Evolutionary conservation across 2,329 filamentous ascomycete genomes (phyloP).

Genomic region (Stachybotrys chlorohalonatus): DNA sequence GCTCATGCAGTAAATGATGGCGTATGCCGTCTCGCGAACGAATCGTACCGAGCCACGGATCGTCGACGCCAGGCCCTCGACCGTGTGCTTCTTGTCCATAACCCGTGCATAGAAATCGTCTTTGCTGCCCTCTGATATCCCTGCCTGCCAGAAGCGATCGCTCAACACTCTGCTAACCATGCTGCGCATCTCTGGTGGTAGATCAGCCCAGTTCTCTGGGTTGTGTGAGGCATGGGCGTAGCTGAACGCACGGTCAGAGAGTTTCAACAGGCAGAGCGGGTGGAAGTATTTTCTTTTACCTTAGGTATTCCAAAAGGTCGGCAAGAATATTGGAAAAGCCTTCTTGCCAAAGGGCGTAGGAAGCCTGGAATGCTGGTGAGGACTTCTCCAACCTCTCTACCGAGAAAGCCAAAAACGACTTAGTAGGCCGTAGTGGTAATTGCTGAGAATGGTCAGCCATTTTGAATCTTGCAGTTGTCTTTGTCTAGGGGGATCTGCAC

Average conservation of each 20-base stretch:
- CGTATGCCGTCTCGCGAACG: conserved; percentile 88
- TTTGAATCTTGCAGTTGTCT: not conserved
- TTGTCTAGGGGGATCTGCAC: conserved; percentile 24
- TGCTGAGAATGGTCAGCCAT: conserved; percentile 29
- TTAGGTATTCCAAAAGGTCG: conserved; percentile 74
- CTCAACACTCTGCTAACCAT: conserved; percentile 79
- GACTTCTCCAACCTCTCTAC: conserved; percentile 78
- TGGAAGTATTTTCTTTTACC: conserved; percentile 27
- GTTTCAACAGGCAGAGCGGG: not conserved
- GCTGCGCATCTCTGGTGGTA: conserved; percentile 65
- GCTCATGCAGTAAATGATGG: conserved; percentile 89
- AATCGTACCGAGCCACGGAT: conserved; percentile 83
- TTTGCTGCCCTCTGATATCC: conserved; percentile 89
- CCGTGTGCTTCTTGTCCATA: conserved; percentile 75
- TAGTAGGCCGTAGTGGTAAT: conserved; percentile 77
- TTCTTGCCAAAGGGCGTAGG: conserved; percentile 76
- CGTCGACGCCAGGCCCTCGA: conserved; percentile 90
- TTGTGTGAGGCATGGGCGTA: conserved; percentile 91
- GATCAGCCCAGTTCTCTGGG: conserved; percentile 68
- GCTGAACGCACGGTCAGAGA: conserved; percentile 27
- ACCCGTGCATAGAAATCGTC: conserved; percentile 95
- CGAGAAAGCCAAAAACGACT: conserved; percentile 84
- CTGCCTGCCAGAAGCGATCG: conserved; percentile 96
- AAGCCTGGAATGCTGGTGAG: conserved; percentile 63
- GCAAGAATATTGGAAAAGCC: conserved; percentile 76